phyloP scores from a whole-genome alignment of 345 rosid species.

The Linum trigynum region DNA sequence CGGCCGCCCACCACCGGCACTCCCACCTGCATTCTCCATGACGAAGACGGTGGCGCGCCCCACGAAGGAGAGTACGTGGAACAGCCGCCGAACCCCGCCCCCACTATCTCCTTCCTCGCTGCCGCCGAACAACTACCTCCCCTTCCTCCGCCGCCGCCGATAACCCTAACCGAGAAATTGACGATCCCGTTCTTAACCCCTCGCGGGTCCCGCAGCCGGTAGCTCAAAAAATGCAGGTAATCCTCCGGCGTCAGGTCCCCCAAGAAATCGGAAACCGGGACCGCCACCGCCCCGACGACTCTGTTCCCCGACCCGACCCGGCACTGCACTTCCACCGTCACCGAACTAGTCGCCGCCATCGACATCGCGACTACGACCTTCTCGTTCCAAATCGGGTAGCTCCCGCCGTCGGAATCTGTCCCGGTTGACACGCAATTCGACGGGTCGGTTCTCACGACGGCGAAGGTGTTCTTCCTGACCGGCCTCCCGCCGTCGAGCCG shows the following conservation, averaged over 20 bases:
- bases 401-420: conserved; percentile 10
- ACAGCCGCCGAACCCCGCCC: not conserved
- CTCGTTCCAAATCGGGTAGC: conserved; percentile 19
- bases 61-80: not conserved
- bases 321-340: conserved; percentile 16
- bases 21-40: not conserved
- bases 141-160: not conserved
- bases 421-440: conserved; percentile 5
- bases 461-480: conserved; percentile 16
- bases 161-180: conserved; percentile 21
- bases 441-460: conserved; percentile 7
- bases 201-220: conserved; percentile 16
- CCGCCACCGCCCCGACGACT: conserved; percentile 13
- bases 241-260: conserved; percentile 17
- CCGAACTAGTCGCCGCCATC: not conserved
- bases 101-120: not conserved
- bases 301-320: conserved; percentile 5
- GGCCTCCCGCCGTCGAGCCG: conserved; percentile 9
- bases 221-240: conserved; percentile 23
- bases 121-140: not conserved
- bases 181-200: conserved; percentile 20
- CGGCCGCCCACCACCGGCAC: not conserved
- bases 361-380: conserved; percentile 15
- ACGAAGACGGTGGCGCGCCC: not conserved
- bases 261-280: conserved; percentile 23